Evolutionary conservation across 306 rosid genomes (phyloP).

Genomic region (Parietaria judaica): DNA sequence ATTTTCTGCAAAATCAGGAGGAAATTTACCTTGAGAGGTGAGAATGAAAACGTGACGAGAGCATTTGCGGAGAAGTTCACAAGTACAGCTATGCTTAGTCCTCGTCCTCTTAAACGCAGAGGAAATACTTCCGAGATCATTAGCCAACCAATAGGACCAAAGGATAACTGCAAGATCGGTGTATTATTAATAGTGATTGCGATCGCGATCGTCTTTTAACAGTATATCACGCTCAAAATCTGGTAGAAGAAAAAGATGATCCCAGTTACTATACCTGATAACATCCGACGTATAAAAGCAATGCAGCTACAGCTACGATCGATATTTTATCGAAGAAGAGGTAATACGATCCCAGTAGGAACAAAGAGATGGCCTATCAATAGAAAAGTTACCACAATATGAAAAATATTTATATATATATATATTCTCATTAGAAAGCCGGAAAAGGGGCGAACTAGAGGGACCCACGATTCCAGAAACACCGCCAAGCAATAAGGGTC

Average conservation of each 20-base stretch:
- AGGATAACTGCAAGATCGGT: conserved; percentile 57
- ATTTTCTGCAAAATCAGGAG: not conserved
- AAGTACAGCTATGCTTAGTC: conserved; percentile 88
- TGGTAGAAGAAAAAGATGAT: too few species aligned
- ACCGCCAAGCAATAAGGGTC: conserved; percentile 89
- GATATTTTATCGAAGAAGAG: conserved; percentile 51
- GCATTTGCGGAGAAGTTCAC: conserved; percentile 87
- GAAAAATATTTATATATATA: not conserved
- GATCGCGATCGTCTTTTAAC: too few species aligned
- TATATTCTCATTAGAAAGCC: not conserved
- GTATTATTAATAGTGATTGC: too few species aligned
- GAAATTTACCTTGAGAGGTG: conserved; percentile 62
- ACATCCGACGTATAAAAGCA: conserved; percentile 79
- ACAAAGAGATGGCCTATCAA: conserved; percentile 71
- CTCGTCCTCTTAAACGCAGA: conserved; percentile 75
- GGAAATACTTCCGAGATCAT: conserved; percentile 96
- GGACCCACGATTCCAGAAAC: conserved; percentile 70
- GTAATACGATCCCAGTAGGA: conserved; percentile 88
- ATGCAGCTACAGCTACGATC: conserved; percentile 64
- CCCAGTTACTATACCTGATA: conserved; percentile 59
- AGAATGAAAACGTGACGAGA: conserved; percentile 81
- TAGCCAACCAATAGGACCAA: conserved; percentile 98
- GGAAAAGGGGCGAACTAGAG: too few species aligned
- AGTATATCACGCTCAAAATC: not conserved
- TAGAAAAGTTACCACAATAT: not conserved